These are phyloP conservation scores for Albizia julibrissin DNA, from an alignment of 306 rosid species.

Conservation along the genomic window DNA sequence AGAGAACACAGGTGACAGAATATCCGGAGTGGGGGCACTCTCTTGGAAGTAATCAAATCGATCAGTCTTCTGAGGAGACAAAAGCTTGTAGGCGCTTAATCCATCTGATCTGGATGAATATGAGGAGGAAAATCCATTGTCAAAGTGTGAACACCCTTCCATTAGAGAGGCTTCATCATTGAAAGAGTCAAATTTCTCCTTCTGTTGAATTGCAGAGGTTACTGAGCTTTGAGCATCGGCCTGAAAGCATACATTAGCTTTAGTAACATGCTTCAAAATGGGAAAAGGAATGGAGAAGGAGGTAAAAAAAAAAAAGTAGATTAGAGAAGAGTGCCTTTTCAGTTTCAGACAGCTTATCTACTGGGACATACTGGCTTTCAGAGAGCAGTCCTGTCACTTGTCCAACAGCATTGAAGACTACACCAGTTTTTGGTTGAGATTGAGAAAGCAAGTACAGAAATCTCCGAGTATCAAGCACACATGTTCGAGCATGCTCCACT, in stretches of 20 bases:
- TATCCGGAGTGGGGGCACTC: slow-evolving; percentile 68
- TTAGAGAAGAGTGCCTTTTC: slow-evolving; percentile 69
- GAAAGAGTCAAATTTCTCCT: slow-evolving; percentile 46
- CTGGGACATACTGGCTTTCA: slow-evolving; percentile 62
- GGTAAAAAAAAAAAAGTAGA: slow-evolving; percentile 20
- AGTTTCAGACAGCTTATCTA: slow-evolving; percentile 76
- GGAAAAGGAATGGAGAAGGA: slow-evolving; percentile 14
- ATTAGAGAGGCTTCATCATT: slow-evolving; percentile 69
- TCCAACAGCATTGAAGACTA: slow-evolving; percentile 81
- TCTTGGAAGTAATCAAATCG: slow-evolving; percentile 63
- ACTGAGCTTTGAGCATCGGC: slow-evolving; percentile 72
- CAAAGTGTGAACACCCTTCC: slow-evolving; percentile 47
- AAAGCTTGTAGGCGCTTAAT: slow-evolving; percentile 62
- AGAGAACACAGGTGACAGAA: slow-evolving; percentile 74
- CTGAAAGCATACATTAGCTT: slow-evolving; percentile 46
- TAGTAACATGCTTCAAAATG: slow-evolving; percentile 29
- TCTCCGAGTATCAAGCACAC: slow-evolving; percentile 58
- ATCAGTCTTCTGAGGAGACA: slow-evolving; percentile 56
- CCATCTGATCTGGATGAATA: slow-evolving; percentile 60
- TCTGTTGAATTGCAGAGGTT: slow-evolving; percentile 59
- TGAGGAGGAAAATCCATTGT: slow-evolving; percentile 43
- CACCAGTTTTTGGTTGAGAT: slow-evolving; percentile 64
- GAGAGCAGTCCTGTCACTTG: slow-evolving; percentile 74
- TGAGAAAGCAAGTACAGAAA: slow-evolving; percentile 47
- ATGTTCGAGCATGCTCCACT: slow-evolving; percentile 91